phyloP scores from a whole-genome alignment of 2,329 filamentous ascomycete species.

The Colletotrichum sansevieriae region DNA sequence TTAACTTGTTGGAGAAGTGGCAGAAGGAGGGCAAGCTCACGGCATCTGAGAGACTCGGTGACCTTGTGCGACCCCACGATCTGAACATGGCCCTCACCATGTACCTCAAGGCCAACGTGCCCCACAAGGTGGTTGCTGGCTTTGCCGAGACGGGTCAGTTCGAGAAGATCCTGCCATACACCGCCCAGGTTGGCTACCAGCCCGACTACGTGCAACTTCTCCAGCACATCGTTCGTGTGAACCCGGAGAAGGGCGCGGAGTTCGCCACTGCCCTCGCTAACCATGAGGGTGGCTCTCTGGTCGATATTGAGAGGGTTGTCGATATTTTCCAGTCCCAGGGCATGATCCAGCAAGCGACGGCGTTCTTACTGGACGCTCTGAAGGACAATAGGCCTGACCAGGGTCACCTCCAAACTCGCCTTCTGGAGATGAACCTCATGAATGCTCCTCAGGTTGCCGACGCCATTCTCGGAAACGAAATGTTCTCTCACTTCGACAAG shows the following conservation, averaged over 20 bases:
- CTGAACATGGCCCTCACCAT: conserved; percentile 88
- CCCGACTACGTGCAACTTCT: conserved; percentile 96
- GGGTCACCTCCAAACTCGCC: conserved; percentile 89
- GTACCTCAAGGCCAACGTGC: conserved; percentile 90
- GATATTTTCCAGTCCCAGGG: conserved; percentile 99
- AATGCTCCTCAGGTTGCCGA: conserved; percentile 98
- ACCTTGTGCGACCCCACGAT: conserved; percentile 91
- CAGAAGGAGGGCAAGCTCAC: conserved; percentile 95
- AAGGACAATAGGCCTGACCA: conserved; percentile 97
- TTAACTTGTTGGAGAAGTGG: conserved; percentile 98
- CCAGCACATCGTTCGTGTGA: conserved; percentile 91
- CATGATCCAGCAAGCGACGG: conserved; percentile 97
- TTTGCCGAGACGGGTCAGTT: conserved; percentile 97
- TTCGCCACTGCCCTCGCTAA: conserved; percentile 95
- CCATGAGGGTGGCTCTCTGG: conserved; percentile 85
- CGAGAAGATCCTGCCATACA: conserved; percentile 95
- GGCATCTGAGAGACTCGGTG: conserved; percentile 95
- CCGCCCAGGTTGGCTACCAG: conserved; percentile 85
- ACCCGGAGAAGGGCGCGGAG: conserved; percentile 93
- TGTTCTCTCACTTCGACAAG: conserved; percentile 98
- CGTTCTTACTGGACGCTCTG: conserved; percentile 95
- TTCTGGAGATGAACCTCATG: conserved; percentile 97
- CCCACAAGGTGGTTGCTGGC: conserved; percentile 94
- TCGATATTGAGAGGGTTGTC: conserved; percentile 94
- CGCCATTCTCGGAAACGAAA: conserved; percentile 96